phyloP scores from a whole-genome alignment of 331 rosid genomes.

The Quercus lobata region DNA sequence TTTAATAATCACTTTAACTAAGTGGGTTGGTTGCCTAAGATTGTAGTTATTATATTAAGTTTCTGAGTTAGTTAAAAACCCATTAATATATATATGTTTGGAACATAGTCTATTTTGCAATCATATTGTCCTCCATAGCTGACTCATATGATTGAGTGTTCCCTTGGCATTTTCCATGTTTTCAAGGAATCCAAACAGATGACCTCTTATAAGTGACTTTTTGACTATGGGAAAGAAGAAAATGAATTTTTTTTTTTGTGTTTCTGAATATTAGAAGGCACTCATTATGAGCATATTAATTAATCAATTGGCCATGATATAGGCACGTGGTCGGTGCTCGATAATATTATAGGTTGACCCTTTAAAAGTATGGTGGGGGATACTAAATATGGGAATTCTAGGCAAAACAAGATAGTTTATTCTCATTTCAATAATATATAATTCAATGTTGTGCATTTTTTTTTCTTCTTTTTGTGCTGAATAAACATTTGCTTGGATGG shows the following conservation, averaged over 20 bases:
- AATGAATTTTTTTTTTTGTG: no score
- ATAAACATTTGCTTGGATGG: no score
- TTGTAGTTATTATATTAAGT: conserved; percentile 1
- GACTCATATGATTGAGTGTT: conserved; percentile 44
- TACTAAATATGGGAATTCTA: not conserved
- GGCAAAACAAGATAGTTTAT: not conserved
- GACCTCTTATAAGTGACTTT: conserved; percentile 27
- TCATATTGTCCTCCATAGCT: conserved; percentile 44
- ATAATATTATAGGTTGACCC: conserved; percentile 1
- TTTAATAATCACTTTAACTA: not conserved
- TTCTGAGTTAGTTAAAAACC: conserved; percentile 23
- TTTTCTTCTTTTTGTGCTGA: no score
- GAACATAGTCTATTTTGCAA: conserved; percentile 26
- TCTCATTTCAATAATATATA: not conserved
- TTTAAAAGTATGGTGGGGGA: not conserved
- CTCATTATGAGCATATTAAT: conserved; percentile 3
- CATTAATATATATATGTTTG: conserved; percentile 16
- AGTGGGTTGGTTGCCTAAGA: conserved; percentile 27
- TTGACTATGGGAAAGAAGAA: conserved; percentile 22
- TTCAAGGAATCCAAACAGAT: conserved; percentile 31
- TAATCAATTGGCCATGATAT: not conserved
- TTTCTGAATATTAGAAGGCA: not conserved
- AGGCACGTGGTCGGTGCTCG: not conserved
- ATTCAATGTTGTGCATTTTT: no score
- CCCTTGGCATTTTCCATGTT: conserved; percentile 43